These are phyloP conservation scores for Parathielavia hyrcaniae DNA, from an alignment of 495 filamentous ascomycete genomes.

Conservation along the genomic window DNA sequence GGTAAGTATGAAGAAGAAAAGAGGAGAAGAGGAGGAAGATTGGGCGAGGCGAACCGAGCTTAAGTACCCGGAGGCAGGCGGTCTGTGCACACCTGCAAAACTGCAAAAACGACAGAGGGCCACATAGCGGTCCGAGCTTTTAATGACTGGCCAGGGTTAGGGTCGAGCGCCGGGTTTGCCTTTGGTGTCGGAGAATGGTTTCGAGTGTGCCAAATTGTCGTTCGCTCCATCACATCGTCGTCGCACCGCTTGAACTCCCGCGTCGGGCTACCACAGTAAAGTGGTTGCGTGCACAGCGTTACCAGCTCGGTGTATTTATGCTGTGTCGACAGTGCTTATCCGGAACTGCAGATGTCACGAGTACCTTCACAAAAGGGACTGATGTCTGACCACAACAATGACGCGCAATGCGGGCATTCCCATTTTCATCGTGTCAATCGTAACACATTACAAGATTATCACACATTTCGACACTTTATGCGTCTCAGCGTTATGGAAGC, in stretches of 20 bases:
- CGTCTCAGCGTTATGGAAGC: no score
- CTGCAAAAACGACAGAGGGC: background rate
- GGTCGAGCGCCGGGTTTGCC: background rate
- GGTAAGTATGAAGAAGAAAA: conserved; percentile 28
- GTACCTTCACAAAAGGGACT: no score
- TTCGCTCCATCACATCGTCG: no score
- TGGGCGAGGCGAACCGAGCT: background rate
- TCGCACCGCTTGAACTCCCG: no score
- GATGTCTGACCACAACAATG: no score
- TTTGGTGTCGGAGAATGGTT: no score
- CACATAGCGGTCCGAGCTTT: background rate
- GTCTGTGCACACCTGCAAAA: conserved; percentile 20
- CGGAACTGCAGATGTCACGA: no score
- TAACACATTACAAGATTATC: background rate
- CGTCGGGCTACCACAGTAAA: no score
- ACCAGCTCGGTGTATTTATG: no score
- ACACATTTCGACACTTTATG: no score
- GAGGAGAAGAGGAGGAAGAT: conserved; percentile 17
- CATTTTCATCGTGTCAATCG: background rate
- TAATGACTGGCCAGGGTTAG: background rate
- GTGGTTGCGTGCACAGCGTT: no score
- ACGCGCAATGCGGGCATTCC: background rate
- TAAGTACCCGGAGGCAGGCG: conserved; percentile 2
- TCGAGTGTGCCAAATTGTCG: background rate
- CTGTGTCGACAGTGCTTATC: no score